Evolutionary conservation across 1,139 yeast genomes (phyloP), one percentile per base, ranked within the genome.

Genomic region (Debaryomyces udenii): DNA sequence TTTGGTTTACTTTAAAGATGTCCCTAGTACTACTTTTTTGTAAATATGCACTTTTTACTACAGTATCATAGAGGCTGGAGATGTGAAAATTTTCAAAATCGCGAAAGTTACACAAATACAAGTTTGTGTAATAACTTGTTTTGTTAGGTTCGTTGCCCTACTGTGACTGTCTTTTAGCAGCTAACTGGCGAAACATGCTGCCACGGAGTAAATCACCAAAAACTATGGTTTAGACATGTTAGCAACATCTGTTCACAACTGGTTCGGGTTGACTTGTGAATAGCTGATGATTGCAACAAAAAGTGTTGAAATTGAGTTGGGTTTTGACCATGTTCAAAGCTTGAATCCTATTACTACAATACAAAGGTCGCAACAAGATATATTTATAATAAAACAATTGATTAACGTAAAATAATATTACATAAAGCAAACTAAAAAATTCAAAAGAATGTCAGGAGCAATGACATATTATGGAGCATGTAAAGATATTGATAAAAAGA

Each of bases 1-100:
- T 37, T 44, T 44, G 39, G 45, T 38, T 44, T 44, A 30, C 40
- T 38, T 40, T 31, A 35, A 35, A 22, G 38, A 35, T 34, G 40
- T 31, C 38, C 39, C 30, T 35, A 31, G 14, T 39, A 31, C 29
- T 27, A 39, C 35, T 31, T 31, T 35, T 34, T 35, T 16, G 24
- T 26, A 39, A 32, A 38, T 27, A 31, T 22, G 28, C 10, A 28
- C 24, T 38, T 27, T 35, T 31, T 35, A 16, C 30, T 27, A 37
- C 33, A 31, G 37, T 35, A 28, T 11, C 20, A 23, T 14, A 15
- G 24, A 15, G 15, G 27, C 18, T 23, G 20, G 35, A 18, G 29
- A 16, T 20, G 44, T 40, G 48, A 44, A 44, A 40, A 42, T 43
- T 44, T 44, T 44, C 45, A 41, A 38, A 39, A 23, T 31, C 27